These are phyloP conservation scores for Saccharata proteae DNA, from an alignment of 2,329 filamentous ascomycete species.

Conservation along the genomic window DNA sequence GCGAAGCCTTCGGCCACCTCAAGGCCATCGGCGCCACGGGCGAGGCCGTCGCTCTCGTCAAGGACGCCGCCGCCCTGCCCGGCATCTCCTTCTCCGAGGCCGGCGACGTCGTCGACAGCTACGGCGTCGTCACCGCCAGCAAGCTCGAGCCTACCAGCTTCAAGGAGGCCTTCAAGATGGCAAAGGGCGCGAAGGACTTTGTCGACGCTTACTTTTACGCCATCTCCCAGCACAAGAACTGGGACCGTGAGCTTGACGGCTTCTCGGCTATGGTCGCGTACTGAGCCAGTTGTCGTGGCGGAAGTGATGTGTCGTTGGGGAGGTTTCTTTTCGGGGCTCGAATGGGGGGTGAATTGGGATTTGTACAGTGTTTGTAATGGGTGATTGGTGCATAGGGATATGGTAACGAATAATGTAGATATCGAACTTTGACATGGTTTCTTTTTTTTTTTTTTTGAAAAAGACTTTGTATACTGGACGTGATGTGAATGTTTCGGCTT, in stretches of 20 bases:
- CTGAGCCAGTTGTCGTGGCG: slow-evolving; percentile 28
- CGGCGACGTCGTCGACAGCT: slow-evolving; percentile 49
- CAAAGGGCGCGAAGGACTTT: slow-evolving; percentile 57
- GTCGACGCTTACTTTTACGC: slow-evolving; percentile 57
- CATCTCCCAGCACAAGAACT: slow-evolving; percentile 63
- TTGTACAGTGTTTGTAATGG: too few species aligned
- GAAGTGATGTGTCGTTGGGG: too few species aligned
- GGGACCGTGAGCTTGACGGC: slow-evolving; percentile 60
- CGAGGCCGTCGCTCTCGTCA: slow-evolving; percentile 55
- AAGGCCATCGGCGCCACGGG: slow-evolving; percentile 69
- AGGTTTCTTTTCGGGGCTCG: too few species aligned
- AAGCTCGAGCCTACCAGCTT: slow-evolving; percentile 43
- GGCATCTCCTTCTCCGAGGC: slow-evolving; percentile 39
- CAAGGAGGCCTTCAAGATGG: slow-evolving; percentile 49
- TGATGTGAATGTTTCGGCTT: too few species aligned
- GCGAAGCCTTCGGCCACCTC: slow-evolving; percentile 70
- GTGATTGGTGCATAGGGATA: too few species aligned
- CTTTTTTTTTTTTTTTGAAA: too few species aligned
- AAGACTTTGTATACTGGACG: too few species aligned
- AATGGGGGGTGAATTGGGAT: too few species aligned
- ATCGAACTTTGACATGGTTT: too few species aligned
- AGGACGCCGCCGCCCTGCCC: slow-evolving; percentile 32
- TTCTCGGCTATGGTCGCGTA: slow-evolving; percentile 56
- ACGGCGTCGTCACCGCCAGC: slow-evolving; percentile 62
- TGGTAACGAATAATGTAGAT: too few species aligned